Base-by-base conservation (phyloP, 805 yeast genomes). In the Zygotorulaspora florentina region DNA sequence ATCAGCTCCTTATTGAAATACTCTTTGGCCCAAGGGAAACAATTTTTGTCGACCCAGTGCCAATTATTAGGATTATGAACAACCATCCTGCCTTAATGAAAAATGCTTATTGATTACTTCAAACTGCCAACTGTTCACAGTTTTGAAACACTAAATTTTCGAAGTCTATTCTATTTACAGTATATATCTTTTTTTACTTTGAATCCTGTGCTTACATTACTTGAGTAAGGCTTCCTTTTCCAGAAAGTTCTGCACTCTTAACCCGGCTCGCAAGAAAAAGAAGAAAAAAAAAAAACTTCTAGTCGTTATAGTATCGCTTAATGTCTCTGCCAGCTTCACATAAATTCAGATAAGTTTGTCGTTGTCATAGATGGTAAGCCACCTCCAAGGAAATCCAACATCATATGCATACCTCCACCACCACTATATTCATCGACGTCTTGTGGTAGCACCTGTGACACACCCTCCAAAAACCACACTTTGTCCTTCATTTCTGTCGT, bases 41-140 rank as follows among this genome's bases (percentile, higher is more conserved):
- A 93, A 73, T 93, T 93, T 68, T 91, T 91, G 70, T 91, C 97
- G 52, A 90, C 97, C 98, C 98, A 93, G 75, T 93, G 99, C 99
- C 99, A 91, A 71, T 91, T 91, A 68, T 93, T 93, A 33, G 98
- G 98, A 75, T 91, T 93, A 69, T 88, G 85, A 27, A 93, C 90
- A 34, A 87, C 97, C 97, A 91, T 91, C 31, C 54, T 52, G 45
- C 15, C 39, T 31, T 36, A 29, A 8, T 29, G 33, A 9, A 29
- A 4, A 9, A 12, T 29, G n/a, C n/a, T n/a, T n/a, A n/a, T 29
- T 4, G 33, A 29, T 29, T 29, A 5, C 6, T 12, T 29, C 33
- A 29, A 29, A 12, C 33, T 29, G 15, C 8, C 8, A 8, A 13
- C 33, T 12, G 33, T 4, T 20, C 7, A 20, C 7, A 20, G 25